Percentiles rank a stretch among this genome's conserved stretches.
These are phyloP conservation scores for Mycena olivaceomarginata DNA, from an alignment of 768 basidiomycete genomes.

Conservation along the genomic window DNA sequence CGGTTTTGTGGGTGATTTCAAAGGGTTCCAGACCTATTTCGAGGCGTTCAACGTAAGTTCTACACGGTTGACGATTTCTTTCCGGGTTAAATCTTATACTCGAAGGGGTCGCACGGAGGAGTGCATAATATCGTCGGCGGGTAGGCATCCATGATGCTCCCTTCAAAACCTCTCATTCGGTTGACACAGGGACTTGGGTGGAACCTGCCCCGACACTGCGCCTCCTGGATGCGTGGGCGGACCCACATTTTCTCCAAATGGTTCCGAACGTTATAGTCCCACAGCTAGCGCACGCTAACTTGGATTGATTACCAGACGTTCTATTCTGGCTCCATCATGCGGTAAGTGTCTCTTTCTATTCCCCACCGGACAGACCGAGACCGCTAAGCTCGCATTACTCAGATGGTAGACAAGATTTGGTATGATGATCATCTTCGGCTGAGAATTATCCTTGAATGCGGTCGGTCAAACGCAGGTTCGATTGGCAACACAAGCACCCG, in stretches of 20 bases:
- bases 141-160: slow-evolving; percentile 7
- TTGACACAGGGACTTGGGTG: slow-evolving; percentile 52
- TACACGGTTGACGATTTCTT: not conserved
- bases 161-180: not conserved
- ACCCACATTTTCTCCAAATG: slow-evolving; percentile 58
- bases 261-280: slow-evolving; percentile 35
- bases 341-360: slow-evolving; percentile 39
- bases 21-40: slow-evolving; percentile 54
- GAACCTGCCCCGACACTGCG: slow-evolving; percentile 51
- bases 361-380: not conserved
- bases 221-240: slow-evolving; percentile 49
- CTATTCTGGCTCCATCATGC: slow-evolving; percentile 61
- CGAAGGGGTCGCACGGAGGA: slow-evolving; percentile 55
- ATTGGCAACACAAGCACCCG: slow-evolving; percentile 55
- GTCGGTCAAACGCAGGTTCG: slow-evolving; percentile 44
- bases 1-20: slow-evolving; percentile 55
- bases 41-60: slow-evolving; percentile 51
- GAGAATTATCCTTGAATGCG: too few relatives aligned
- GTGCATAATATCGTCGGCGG: slow-evolving; percentile 57
- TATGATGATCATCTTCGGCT: slow-evolving; percentile 30
- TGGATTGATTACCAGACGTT: slow-evolving; percentile 48
- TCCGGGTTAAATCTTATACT: not conserved
- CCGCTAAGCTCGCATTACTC: not conserved
- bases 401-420: slow-evolving; percentile 63
- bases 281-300: not conserved